Evolutionary conservation across 2,329 filamentous ascomycete species (phyloP).

Genomic region (Westerdykella ornata): DNA sequence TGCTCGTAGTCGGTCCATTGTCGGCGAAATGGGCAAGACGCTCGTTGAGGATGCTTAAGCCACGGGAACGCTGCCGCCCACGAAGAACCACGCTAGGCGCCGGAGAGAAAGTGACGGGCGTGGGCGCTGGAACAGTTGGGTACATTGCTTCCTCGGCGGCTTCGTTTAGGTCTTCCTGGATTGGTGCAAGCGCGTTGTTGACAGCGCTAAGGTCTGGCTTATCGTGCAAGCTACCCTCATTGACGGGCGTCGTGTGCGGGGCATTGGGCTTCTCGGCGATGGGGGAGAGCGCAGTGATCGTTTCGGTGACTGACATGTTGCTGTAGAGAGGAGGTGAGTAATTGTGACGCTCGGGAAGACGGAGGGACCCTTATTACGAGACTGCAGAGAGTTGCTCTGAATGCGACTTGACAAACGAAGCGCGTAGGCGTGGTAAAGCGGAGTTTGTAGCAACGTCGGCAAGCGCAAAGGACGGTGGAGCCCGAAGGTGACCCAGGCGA

Average conservation of each 20-base stretch:
- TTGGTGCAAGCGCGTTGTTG: conserved; percentile 21
- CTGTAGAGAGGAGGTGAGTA: too few relatives aligned
- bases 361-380: too few relatives aligned
- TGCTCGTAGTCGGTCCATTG: background rate
- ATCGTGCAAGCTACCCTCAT: conserved; percentile 15
- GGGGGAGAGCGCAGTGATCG: conserved; percentile 17
- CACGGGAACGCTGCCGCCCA: conserved; percentile 26
- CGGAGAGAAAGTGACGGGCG: conserved; percentile 22
- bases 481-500: too few relatives aligned
- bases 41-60: conserved; percentile 76
- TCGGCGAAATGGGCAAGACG: conserved; percentile 57
- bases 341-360: too few relatives aligned
- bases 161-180: conserved; percentile 29
- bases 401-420: too few relatives aligned
- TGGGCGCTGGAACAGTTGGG: conserved; percentile 29
- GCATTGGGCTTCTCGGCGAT: conserved; percentile 13
- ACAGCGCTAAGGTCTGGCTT: conserved; percentile 23
- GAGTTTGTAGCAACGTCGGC: too few relatives aligned
- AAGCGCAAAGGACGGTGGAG: too few relatives aligned
- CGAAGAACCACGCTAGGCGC: conserved; percentile 15
- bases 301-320: conserved; percentile 8
- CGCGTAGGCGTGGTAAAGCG: too few relatives aligned
- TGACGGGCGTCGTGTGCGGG: conserved; percentile 23
- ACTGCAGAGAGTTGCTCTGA: too few relatives aligned
- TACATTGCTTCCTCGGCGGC: conserved; percentile 23